Percentiles rank a stretch among this genome's conserved stretches.
Evolutionary conservation across 139 green algal species (phyloP).

Genomic region (Ostreobium quekettii): DNA sequence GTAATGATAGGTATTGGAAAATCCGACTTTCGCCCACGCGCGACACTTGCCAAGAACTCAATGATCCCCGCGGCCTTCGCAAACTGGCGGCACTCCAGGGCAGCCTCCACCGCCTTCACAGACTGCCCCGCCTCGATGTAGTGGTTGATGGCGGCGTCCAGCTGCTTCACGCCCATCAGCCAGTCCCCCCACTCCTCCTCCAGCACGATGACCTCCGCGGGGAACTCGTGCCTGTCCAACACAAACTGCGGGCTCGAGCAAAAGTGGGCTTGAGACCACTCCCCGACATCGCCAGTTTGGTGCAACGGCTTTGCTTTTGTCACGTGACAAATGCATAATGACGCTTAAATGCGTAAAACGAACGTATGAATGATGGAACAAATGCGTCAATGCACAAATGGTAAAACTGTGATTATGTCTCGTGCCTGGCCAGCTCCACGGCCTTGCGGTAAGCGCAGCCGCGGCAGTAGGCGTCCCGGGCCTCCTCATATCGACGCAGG

Average conservation of each 20-base stretch:
- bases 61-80: slow-evolving; percentile 63
- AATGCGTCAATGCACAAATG: too few species aligned
- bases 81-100: slow-evolving; percentile 63
- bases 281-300: too few species aligned
- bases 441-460: slow-evolving; percentile 29
- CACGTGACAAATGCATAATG: too few species aligned
- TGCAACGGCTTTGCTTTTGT: too few species aligned
- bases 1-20: too few species aligned
- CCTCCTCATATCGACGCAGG: slow-evolving; percentile 39
- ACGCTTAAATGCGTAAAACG: too few species aligned
- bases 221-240: slow-evolving; percentile 35
- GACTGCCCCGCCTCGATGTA: slow-evolving; percentile 68
- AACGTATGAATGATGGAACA: too few species aligned
- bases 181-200: slow-evolving; percentile 82
- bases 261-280: too few species aligned
- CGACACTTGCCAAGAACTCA: slow-evolving; percentile 46
- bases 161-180: slow-evolving; percentile 57
- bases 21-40: too few species aligned
- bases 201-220: slow-evolving; percentile 44
- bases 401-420: too few species aligned
- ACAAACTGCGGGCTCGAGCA: too few species aligned
- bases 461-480: slow-evolving; percentile 23
- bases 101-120: slow-evolving; percentile 69
- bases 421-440: slow-evolving; percentile 29
- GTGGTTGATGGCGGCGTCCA: slow-evolving; percentile 73